phyloP scores from a whole-genome alignment of 1,284 basidiomycete species.

The Vanrija sp. region DNA sequence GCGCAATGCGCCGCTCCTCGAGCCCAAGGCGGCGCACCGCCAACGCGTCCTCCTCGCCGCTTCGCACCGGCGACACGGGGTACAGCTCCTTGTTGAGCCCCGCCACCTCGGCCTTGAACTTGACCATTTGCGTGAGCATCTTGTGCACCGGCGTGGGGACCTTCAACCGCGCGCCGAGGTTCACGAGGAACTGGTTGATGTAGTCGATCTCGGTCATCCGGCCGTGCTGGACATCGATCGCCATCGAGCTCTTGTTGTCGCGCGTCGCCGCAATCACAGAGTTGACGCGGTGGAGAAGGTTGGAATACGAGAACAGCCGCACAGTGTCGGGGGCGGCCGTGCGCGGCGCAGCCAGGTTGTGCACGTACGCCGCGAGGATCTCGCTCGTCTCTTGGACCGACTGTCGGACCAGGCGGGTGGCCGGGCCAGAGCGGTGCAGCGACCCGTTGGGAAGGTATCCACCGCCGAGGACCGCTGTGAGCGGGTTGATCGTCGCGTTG shows the following conservation, averaged over 20 bases:
- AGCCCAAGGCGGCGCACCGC: not conserved
- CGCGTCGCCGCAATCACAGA: constrained; percentile 59
- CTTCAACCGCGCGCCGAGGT: constrained; percentile 60
- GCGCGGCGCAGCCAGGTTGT: constrained; percentile 46
- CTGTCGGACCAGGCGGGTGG: constrained; percentile 52
- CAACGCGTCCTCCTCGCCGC: not conserved
- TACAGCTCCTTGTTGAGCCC: constrained; percentile 9
- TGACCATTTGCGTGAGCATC: constrained; percentile 61
- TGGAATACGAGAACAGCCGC: constrained; percentile 30
- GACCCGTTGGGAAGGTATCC: constrained; percentile 73
- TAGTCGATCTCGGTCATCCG: constrained; percentile 70
- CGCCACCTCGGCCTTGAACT: constrained; percentile 50
- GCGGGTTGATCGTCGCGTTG: constrained; percentile 80
- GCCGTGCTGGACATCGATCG: constrained; percentile 62
- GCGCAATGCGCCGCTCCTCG: constrained; percentile 7
- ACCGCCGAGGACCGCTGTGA: constrained; percentile 67
- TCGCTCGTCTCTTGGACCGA: constrained; percentile 63
- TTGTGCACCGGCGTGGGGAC: constrained; percentile 63
- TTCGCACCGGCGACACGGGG: not conserved
- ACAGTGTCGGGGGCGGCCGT: constrained; percentile 23
- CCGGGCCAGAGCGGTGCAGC: constrained; percentile 54
- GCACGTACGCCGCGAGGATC: constrained; percentile 53
- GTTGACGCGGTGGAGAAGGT: constrained; percentile 53
- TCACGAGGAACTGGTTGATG: constrained; percentile 79
- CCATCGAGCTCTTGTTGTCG: constrained; percentile 72